These are phyloP conservation scores for Phialophora tarda DNA, from an alignment of 2,329 filamentous ascomycete genomes.

Conservation along the genomic window DNA sequence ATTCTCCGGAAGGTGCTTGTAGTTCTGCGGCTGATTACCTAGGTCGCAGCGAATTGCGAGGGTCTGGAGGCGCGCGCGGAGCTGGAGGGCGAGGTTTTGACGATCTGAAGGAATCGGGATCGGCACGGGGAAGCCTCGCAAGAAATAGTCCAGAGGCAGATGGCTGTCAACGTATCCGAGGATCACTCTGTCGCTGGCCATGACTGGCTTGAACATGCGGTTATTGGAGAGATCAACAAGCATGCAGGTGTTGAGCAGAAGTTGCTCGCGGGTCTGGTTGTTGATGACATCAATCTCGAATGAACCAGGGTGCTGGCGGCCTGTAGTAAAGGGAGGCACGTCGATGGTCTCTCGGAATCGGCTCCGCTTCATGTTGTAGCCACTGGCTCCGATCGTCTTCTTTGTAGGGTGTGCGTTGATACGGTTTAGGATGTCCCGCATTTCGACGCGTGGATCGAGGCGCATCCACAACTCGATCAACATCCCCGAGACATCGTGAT, in stretches of 20 bases:
- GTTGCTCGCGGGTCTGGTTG: conserved; percentile 23
- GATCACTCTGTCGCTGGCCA: conserved; percentile 14
- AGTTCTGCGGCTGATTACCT: conserved; percentile 16
- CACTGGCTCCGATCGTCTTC: conserved; percentile 8
- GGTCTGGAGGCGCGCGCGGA: conserved; percentile 28
- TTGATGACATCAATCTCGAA: conserved; percentile 28
- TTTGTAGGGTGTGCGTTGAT: conserved; percentile 18
- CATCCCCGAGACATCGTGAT: conserved; percentile 26
- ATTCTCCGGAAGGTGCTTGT: conserved; percentile 8
- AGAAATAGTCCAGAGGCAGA: conserved; percentile 29
- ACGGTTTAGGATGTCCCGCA: conserved; percentile 32
- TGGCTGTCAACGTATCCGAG: conserved; percentile 24
- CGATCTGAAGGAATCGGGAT: conserved; percentile 26
- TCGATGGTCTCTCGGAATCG: conserved; percentile 24
- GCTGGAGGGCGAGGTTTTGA: conserved; percentile 18
- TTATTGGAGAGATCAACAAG: conserved; percentile 27
- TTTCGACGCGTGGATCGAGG: conserved; percentile 30
- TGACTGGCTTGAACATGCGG: conserved; percentile 29
- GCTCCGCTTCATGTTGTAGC: conserved; percentile 29
- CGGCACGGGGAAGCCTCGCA: conserved; percentile 9
- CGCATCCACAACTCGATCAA: conserved; percentile 35
- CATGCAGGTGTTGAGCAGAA: conserved; percentile 36
- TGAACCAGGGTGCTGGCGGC: conserved; percentile 12
- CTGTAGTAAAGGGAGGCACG: conserved; percentile 7
- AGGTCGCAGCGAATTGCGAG: conserved; percentile 23